A percentile compares a stretch with the other conserved stretches of the same genome.
Conservation (phyloP, 768 basidiomycete species). For the Lactifluus volemus region DNA sequence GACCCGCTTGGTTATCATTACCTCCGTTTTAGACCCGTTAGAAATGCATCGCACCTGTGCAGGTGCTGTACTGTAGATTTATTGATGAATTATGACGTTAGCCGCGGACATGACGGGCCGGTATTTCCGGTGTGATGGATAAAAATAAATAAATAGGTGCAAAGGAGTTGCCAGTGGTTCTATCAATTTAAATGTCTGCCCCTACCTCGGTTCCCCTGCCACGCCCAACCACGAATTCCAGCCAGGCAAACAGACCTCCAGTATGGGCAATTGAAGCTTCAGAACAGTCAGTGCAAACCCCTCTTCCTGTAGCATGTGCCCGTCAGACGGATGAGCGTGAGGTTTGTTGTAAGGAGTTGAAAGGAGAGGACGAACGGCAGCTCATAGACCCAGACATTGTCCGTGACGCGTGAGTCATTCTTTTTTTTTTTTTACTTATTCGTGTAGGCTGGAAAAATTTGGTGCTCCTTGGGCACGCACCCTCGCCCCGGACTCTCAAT, state of each 20-base stretch:
- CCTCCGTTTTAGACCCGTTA: no score
- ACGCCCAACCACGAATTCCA: not conserved
- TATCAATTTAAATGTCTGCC: not conserved
- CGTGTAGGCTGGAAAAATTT: no score
- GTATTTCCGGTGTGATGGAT: no score
- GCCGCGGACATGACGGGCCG: no score
- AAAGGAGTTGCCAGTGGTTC: not conserved
- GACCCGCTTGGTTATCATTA: no score
- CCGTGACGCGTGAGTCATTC: constrained; percentile 63
- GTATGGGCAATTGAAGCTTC: constrained; percentile 57
- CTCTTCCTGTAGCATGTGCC: constrained; percentile 51
- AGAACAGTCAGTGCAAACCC: constrained; percentile 31
- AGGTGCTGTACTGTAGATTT: no score
- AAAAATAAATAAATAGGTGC: no score
- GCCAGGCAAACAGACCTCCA: constrained; percentile 31
- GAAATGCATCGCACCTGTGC: no score
- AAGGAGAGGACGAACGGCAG: constrained; percentile 66
- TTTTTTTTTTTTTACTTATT: not conserved
- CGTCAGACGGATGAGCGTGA: constrained; percentile 39
- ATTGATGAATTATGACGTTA: no score
- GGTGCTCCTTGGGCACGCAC: not conserved
- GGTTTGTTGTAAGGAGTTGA: constrained; percentile 85
- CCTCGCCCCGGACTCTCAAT: constrained; percentile 6
- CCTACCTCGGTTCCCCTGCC: constrained; percentile 8
- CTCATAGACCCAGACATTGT: constrained; percentile 83